These are phyloP conservation scores for Aureobasidium sp. DNA, from an alignment of 2,329 filamentous ascomycete genomes.

Conservation along the genomic window DNA sequence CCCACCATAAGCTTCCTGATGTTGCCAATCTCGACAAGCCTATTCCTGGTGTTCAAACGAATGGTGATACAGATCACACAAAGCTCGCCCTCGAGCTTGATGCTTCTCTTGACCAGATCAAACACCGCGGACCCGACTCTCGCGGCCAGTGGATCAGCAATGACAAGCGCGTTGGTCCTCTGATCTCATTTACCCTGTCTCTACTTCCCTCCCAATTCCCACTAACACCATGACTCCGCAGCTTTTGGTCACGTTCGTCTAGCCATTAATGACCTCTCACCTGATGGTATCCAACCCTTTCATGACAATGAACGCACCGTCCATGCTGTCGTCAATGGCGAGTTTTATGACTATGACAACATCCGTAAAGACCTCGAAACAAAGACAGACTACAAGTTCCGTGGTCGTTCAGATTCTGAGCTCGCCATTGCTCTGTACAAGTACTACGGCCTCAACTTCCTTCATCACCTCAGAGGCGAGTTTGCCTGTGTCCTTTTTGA, in stretches of 20 bases:
- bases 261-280: slow-evolving; percentile 47
- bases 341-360: slow-evolving; percentile 50
- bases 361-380: slow-evolving; percentile 34
- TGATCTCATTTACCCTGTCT: slow-evolving; percentile 13
- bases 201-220: slow-evolving; percentile 7
- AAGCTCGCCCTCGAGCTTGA: slow-evolving; percentile 21
- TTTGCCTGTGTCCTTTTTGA: slow-evolving; percentile 50
- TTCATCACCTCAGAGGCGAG: slow-evolving; percentile 47
- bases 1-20: slow-evolving; percentile 16
- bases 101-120: slow-evolving; percentile 33
- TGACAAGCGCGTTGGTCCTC: slow-evolving; percentile 38
- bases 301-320: slow-evolving; percentile 33
- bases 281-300: slow-evolving; percentile 42
- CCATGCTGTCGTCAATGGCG: slow-evolving; percentile 54
- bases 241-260: slow-evolving; percentile 46
- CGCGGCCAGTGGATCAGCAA: slow-evolving; percentile 41
- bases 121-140: slow-evolving; percentile 42
- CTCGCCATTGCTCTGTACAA: slow-evolving; percentile 49
- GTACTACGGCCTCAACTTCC: slow-evolving; percentile 40
- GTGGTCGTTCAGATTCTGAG: slow-evolving; percentile 44
- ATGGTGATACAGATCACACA: slow-evolving; percentile 17
- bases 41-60: slow-evolving; percentile 15
- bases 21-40: not conserved
- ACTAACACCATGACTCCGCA: slow-evolving; percentile 20
- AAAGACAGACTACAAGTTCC: slow-evolving; percentile 39